Percentiles rank a stretch among this genome's conserved stretches.
Conservation (phyloP, 768 basidiomycete genomes). For the Lactarius evosmus region DNA sequence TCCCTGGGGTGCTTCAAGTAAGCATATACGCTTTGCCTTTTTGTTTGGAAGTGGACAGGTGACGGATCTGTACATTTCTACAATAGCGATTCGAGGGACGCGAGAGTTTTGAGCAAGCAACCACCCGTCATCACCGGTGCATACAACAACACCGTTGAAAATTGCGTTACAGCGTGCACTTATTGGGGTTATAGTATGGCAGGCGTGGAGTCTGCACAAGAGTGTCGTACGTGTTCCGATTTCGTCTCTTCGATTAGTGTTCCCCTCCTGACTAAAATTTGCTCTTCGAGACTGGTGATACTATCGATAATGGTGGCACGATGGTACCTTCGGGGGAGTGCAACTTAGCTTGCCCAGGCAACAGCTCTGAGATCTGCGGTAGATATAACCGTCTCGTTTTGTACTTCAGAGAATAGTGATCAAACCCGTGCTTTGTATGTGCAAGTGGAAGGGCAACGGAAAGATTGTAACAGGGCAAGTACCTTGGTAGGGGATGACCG, state of each 20-base stretch:
- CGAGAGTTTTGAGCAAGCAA: conserved; percentile 36
- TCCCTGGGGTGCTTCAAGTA: conserved; percentile 70
- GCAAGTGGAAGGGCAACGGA: too few species aligned
- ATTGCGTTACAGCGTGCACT: conserved; percentile 61
- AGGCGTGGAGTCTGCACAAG: conserved; percentile 42
- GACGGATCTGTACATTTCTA: not conserved
- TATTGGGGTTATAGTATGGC: conserved; percentile 43
- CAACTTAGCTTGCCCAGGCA: conserved; percentile 62
- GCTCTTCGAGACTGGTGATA: conserved; percentile 43
- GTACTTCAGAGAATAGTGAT: conserved; percentile 43
- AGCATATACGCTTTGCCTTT: conserved; percentile 33
- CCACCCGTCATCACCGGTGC: conserved; percentile 34
- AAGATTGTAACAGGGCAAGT: too few species aligned
- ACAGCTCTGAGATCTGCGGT: conserved; percentile 64
- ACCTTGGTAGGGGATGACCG: too few species aligned
- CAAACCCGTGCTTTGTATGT: too few species aligned
- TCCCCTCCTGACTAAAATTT: not conserved
- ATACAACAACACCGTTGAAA: conserved; percentile 49
- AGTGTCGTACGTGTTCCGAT: conserved; percentile 46
- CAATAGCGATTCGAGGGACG: conserved; percentile 35
- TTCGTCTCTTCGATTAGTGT: not conserved
- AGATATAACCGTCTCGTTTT: conserved; percentile 65
- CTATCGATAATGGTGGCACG: conserved; percentile 46
- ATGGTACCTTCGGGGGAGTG: conserved; percentile 52
- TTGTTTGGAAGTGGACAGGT: conserved; percentile 7